phyloP scores from a whole-genome alignment of 2,329 filamentous ascomycete species.

The Aspergillus latus region DNA sequence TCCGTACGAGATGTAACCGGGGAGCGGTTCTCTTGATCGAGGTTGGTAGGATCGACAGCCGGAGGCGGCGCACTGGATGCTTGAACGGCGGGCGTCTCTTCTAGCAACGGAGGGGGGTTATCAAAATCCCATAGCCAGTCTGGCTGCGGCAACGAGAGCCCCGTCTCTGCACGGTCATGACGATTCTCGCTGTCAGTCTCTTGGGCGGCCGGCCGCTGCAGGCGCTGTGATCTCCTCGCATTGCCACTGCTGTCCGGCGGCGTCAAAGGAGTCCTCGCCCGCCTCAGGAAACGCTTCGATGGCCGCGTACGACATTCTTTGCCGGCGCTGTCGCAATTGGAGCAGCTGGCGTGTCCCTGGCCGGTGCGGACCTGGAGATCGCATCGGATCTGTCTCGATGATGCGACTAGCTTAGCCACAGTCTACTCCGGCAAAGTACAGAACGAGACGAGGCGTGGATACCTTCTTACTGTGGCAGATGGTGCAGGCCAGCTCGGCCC shows the following conservation, averaged over 20 bases:
- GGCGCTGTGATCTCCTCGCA: background rate
- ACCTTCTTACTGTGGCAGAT: constrained; percentile 18
- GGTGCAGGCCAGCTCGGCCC: constrained; percentile 15
- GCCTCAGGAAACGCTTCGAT: constrained; percentile 3
- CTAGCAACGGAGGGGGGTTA: no score
- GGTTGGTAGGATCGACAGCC: background rate
- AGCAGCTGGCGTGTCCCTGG: constrained; percentile 12
- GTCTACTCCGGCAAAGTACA: no score
- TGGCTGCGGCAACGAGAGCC: no score
- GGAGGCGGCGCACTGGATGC: no score
- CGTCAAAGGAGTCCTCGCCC: background rate
- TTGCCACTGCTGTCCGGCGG: background rate
- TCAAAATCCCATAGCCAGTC: no score
- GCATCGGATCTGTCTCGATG: constrained; percentile 9
- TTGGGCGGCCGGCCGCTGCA: background rate
- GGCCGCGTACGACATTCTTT: constrained; percentile 12
- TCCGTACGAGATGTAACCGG: constrained; percentile 8
- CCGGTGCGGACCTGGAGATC: constrained; percentile 17
- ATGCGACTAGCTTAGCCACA: no score
- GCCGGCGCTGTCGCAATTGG: constrained; percentile 14
- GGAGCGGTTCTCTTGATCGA: background rate
- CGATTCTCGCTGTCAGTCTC: background rate
- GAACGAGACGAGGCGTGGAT: background rate
- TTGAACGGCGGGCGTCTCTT: no score
- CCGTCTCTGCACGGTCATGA: no score